Percentiles rank a stretch among this genome's conserved stretches.
These are phyloP conservation scores for Ganoderma lucidum DNA, from an alignment of 1,284 basidiomycete genomes.

Conservation along the genomic window DNA sequence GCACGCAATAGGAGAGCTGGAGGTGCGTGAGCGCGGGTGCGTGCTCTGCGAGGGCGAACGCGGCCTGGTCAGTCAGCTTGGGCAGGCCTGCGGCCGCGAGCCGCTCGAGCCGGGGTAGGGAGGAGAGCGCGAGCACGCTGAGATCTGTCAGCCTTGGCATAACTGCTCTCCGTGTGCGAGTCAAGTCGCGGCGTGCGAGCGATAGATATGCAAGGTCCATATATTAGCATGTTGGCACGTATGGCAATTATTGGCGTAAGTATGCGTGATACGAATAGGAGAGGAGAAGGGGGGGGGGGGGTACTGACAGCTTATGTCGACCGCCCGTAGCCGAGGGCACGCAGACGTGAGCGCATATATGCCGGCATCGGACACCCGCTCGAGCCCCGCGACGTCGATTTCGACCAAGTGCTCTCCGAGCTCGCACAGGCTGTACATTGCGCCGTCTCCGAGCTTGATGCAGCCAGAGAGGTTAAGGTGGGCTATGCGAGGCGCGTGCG, in stretches of 20 bases:
- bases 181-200: background rate
- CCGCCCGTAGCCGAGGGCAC: constrained; percentile 81
- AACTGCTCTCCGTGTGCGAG: constrained; percentile 17
- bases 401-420: constrained; percentile 85
- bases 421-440: constrained; percentile 73
- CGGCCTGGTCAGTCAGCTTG: constrained; percentile 69
- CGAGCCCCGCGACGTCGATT: constrained; percentile 83
- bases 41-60: constrained; percentile 75
- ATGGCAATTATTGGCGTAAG: background rate
- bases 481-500: constrained; percentile 83
- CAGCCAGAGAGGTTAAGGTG: constrained; percentile 87
- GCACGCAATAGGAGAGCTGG: constrained; percentile 90
- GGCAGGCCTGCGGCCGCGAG: constrained; percentile 84
- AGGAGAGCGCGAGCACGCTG: constrained; percentile 83
- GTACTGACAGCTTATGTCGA: constrained; percentile 87
- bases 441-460: constrained; percentile 77
- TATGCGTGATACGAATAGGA: background rate
- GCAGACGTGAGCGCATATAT: constrained; percentile 76
- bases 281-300: background rate
- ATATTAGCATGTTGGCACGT: background rate
- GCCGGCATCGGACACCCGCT: constrained; percentile 81
- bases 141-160: constrained; percentile 74
- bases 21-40: constrained; percentile 78
- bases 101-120: constrained; percentile 76
- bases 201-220: background rate